These are phyloP conservation scores for Leccinum boreale DNA, from an alignment of 768 basidiomycete genomes.

Conservation along the genomic window DNA sequence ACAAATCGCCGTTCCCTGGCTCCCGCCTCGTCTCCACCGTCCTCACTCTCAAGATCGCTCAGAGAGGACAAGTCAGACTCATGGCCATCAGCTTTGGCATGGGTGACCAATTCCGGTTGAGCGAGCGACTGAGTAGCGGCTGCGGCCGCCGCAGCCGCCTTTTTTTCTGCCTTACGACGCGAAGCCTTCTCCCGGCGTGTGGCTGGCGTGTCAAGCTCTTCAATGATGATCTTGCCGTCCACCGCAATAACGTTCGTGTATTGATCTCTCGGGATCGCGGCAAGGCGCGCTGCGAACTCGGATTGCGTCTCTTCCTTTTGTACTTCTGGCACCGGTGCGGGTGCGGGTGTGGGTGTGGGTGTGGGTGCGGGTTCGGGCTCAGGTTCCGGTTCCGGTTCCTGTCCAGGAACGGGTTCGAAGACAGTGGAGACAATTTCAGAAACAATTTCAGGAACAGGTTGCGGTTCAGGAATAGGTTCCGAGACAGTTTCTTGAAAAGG, in stretches of 20 bases:
- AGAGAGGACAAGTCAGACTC: constrained; percentile 46
- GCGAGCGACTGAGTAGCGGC: constrained; percentile 6
- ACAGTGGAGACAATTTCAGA: not conserved
- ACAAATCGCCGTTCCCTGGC: constrained; percentile 7
- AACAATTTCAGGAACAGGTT: not conserved
- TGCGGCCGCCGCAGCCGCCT: constrained; percentile 22
- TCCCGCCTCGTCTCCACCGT: constrained; percentile 7
- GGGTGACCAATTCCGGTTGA: not conserved
- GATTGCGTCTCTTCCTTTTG: constrained; percentile 9
- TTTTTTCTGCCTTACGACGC: constrained; percentile 40
- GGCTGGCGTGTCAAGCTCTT: constrained; percentile 69
- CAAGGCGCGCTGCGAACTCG: constrained; percentile 27
- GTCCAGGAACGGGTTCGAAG: not conserved
- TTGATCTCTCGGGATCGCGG: constrained; percentile 26
- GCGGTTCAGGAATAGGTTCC: not conserved
- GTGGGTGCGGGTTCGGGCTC: not conserved
- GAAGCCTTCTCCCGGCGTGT: constrained; percentile 58
- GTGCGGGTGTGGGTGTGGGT: not conserved
- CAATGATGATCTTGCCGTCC: constrained; percentile 59
- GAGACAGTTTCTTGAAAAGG: not conserved
- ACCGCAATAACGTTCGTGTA: constrained; percentile 32
- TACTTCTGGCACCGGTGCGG: not conserved
- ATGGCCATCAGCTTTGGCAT: constrained; percentile 16
- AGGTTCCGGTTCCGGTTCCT: not conserved
- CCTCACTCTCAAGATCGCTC: constrained; percentile 41